phyloP scores from a whole-genome alignment of 192 early-diverging fungal genomes.

The Phlyctochytrium bullatum region DNA sequence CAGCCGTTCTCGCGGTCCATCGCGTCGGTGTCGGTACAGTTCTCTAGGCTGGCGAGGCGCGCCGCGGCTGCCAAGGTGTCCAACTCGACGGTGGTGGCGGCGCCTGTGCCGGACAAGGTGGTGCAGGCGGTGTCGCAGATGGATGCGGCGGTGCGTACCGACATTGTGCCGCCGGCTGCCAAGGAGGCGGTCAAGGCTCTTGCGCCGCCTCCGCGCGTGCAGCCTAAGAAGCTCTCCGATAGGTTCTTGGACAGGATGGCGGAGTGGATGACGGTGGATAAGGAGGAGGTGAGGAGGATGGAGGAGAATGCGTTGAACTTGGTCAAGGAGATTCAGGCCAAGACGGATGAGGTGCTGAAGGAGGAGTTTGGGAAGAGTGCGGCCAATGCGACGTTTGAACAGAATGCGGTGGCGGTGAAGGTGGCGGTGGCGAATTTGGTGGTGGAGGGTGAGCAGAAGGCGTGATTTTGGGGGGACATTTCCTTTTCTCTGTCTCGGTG shows the following conservation, averaged over 20 bases:
- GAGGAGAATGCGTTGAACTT: not conserved
- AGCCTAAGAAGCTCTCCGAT: not conserved
- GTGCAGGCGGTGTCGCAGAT: too few species aligned
- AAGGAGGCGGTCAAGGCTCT: too few species aligned
- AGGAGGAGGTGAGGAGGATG: not conserved
- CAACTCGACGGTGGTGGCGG: too few species aligned
- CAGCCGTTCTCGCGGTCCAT: not conserved
- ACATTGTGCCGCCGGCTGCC: too few species aligned
- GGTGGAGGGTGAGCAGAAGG: too few species aligned
- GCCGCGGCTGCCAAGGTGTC: too few species aligned
- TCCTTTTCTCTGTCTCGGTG: too few species aligned
- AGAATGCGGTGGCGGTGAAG: not conserved
- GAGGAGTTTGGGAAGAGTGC: not conserved
- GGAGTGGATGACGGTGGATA: not conserved
- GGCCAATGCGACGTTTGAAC: not conserved
- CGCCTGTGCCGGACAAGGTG: too few species aligned
- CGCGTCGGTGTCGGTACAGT: not conserved
- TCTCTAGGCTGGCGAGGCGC: not conserved
- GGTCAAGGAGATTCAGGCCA: not conserved
- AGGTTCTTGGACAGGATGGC: not conserved
- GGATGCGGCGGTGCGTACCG: too few species aligned
- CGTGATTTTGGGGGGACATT: too few species aligned
- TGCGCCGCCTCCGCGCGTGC: too few species aligned
- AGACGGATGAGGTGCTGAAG: not conserved
- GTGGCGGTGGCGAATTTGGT: slow-evolving; percentile 1